Percentiles rank a stretch among this genome's conserved stretches.
Conservation (phyloP, 2,329 filamentous ascomycete genomes). For the Teratosphaeria zuluensis region DNA sequence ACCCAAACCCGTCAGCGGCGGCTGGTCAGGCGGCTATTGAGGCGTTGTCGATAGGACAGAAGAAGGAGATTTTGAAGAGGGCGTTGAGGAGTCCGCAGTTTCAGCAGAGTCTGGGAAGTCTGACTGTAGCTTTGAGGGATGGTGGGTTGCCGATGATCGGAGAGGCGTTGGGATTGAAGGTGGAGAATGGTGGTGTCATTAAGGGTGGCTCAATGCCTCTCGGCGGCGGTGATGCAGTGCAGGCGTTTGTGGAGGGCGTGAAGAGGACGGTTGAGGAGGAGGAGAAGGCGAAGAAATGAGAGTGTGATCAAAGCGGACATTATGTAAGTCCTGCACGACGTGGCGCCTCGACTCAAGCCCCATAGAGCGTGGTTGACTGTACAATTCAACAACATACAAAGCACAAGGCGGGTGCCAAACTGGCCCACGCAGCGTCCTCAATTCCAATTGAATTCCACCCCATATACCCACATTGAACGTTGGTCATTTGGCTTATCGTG, state of each 20-base stretch:
- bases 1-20: conserved; percentile 51
- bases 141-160: conserved; percentile 84
- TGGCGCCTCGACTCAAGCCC: too few species aligned
- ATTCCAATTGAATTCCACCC: too few species aligned
- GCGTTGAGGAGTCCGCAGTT: conserved; percentile 88
- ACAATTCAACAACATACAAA: too few species aligned
- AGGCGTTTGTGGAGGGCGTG: conserved; percentile 83
- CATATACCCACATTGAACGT: too few species aligned
- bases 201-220: conserved; percentile 70
- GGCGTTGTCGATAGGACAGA: conserved; percentile 63
- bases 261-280: conserved; percentile 65
- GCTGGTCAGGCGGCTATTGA: conserved; percentile 64
- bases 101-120: conserved; percentile 69
- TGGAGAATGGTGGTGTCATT: conserved; percentile 78
- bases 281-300: conserved; percentile 16
- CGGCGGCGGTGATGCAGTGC: conserved; percentile 78
- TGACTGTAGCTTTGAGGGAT: conserved; percentile 81
- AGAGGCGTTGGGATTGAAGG: conserved; percentile 69
- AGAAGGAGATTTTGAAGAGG: conserved; percentile 68
- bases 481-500: too few species aligned
- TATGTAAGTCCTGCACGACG: background rate
- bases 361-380: too few species aligned
- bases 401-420: too few species aligned
- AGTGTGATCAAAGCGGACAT: background rate
- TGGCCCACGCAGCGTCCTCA: too few species aligned